Evolutionary conservation across 352 stramenopile genomes (phyloP).

Genomic region (Globisporangium perplexum): DNA sequence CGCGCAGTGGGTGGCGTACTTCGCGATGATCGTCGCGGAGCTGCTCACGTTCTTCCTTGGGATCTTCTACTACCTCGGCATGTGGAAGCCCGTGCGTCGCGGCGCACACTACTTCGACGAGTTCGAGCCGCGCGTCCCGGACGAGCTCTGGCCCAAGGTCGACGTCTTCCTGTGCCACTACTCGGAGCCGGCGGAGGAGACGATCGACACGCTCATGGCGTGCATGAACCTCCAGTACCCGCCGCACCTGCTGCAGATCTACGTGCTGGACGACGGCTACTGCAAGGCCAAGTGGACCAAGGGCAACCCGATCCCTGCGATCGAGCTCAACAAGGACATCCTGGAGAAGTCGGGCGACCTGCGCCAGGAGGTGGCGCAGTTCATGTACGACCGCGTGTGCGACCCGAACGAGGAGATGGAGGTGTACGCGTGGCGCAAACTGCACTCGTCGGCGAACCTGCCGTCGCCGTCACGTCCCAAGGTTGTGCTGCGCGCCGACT

Average conservation of each 20-base stretch:
- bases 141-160: constrained; percentile 82
- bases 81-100: constrained; percentile 86
- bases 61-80: constrained; percentile 82
- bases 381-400: constrained; percentile 86
- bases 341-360: constrained; percentile 77
- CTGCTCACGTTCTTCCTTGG: constrained; percentile 64
- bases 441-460: constrained; percentile 79
- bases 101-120: constrained; percentile 86
- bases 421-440: constrained; percentile 83
- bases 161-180: constrained; percentile 81
- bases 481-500: constrained; percentile 73
- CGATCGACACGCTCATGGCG: constrained; percentile 81
- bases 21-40: constrained; percentile 60
- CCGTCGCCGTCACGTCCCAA: constrained; percentile 60
- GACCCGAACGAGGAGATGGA: constrained; percentile 85
- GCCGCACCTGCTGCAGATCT: constrained; percentile 81
- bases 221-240: constrained; percentile 88
- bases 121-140: constrained; percentile 75
- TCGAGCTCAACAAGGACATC: constrained; percentile 6
- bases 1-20: constrained; percentile 79
- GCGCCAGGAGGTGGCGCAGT: constrained; percentile 80
- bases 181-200: constrained; percentile 79
- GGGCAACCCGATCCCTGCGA: constrained; percentile 51
- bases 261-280: constrained; percentile 82
- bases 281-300: constrained; percentile 79